Base-by-base conservation (phyloP, 345 rosid genomes). In the Mallotus nudiflorus region DNA sequence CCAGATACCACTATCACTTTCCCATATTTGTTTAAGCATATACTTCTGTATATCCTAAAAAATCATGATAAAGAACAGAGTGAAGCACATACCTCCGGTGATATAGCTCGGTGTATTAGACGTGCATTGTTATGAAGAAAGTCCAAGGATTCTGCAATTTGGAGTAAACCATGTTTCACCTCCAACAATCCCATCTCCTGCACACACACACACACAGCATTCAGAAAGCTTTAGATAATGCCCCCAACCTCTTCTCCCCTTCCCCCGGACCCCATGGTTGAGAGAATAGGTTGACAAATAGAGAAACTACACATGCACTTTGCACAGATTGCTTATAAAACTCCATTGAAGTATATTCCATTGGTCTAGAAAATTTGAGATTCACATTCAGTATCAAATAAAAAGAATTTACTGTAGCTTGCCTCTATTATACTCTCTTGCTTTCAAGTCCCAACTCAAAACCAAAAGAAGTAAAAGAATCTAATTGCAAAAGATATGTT, bases 131-230 rank as follows among this genome's bases (percentile, higher is more conserved):
- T 92, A 80, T 92, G 98, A 52, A 95, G 85, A 81, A 95, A 92
- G 65, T 95, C 89, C 76, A 95, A 75, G 22, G 98, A 78, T 83
- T 95, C 98, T 0, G 97, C 88, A 61, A 92, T 79, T 82, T 95
- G 99, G 59, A 92, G 91, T 67, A 95, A 77, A 27, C 99, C 99
- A 57, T 95, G 98, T 78, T 95, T 95, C 79, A 90, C 88, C 84
- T 95, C 99, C 74, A 95, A 82, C 82, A 95, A 82, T 50, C 98
- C 79, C 97, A 95, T 95, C 75, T 90, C 98, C 98, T 91, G 75
- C 54, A 73, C 62, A 77, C 48, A 40, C 5, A 62, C 27, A 60
- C 27, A 37, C 6, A 5, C 0, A 13, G 39, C 37, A 48, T 39
- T 40, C 67, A 63, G 7, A 50, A 50, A 9, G 6, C 20, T 33